Evolutionary conservation across 306 rosid species (phyloP).

Genomic region (Fragaria nilgerrensis): DNA sequence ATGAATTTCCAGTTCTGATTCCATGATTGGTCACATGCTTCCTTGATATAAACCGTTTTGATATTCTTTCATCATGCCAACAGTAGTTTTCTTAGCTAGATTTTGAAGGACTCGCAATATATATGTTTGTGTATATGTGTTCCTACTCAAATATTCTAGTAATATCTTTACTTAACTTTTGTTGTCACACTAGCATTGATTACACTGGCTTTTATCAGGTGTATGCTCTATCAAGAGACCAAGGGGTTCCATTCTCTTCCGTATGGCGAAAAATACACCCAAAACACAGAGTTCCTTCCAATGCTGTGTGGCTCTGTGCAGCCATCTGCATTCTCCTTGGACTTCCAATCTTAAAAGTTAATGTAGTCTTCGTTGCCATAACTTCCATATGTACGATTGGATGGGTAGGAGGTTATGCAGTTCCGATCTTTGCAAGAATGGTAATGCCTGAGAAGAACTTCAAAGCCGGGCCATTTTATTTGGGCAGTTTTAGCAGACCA

Average conservation of each 20-base stretch:
- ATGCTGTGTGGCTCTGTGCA: slow-evolving; percentile 92
- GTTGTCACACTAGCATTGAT: not conserved
- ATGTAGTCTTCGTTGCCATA: slow-evolving; percentile 72
- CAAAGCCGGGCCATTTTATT: slow-evolving; percentile 71
- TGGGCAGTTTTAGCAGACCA: slow-evolving; percentile 81
- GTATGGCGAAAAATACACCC: slow-evolving; percentile 74
- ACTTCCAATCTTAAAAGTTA: slow-evolving; percentile 66
- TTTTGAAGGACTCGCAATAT: not conserved
- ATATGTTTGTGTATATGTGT: not conserved
- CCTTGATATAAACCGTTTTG: not conserved
- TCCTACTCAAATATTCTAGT: not conserved
- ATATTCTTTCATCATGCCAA: not conserved
- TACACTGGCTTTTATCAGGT: slow-evolving; percentile 47
- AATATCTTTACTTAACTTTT: not conserved
- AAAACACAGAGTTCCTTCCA: slow-evolving; percentile 68
- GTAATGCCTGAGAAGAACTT: slow-evolving; percentile 70
- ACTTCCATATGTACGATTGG: slow-evolving; percentile 79
- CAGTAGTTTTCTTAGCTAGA: not conserved
- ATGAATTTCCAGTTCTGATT: not conserved
- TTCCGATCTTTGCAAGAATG: slow-evolving; percentile 79
- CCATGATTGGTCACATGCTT: not conserved
- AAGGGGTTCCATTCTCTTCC: slow-evolving; percentile 68
- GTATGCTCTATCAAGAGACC: slow-evolving; percentile 79
- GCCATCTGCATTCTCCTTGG: slow-evolving; percentile 78
- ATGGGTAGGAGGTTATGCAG: slow-evolving; percentile 92